Conservation (phyloP, 768 basidiomycete genomes). For the Suillus alpinus region DNA sequence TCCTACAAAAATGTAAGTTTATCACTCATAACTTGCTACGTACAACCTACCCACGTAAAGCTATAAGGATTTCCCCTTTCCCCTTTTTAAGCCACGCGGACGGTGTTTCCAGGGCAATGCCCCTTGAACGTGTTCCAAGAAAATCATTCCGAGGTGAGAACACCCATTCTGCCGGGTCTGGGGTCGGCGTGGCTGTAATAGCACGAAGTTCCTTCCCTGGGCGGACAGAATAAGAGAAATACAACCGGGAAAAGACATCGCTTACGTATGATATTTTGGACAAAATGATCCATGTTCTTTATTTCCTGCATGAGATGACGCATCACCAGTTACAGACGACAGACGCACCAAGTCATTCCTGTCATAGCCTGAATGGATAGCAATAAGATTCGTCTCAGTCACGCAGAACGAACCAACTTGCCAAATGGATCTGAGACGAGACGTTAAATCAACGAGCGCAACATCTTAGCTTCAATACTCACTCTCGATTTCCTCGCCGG, state of each 20-base stretch:
- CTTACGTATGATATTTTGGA: constrained; percentile 62
- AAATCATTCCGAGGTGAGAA: constrained; percentile 49
- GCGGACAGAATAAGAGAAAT: neutral
- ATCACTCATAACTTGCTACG: neutral
- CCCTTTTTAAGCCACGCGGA: neutral
- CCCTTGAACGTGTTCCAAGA: neutral
- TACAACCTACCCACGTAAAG: neutral
- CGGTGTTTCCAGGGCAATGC: neutral
- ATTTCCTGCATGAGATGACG: neutral
- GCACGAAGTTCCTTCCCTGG: constrained; percentile 59
- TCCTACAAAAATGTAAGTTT: neutral
- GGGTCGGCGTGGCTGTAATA: constrained; percentile 55
- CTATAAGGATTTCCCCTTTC: neutral
- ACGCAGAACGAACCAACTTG: constrained; percentile 9
- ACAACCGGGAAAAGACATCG: constrained; percentile 1
- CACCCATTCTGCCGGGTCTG: constrained; percentile 56
- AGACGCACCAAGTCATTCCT: constrained; percentile 63
- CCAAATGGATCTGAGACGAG: constrained; percentile 41
- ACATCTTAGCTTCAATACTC: constrained; percentile 21
- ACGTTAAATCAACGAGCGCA: neutral
- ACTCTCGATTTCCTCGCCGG: constrained; percentile 76
- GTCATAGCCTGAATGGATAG: constrained; percentile 46
- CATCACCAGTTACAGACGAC: neutral
- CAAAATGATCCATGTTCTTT: constrained; percentile 69
- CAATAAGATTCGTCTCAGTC: neutral